phyloP scores from a whole-genome alignment of 2,329 filamentous ascomycete genomes.

The Fusarium sp. region DNA sequence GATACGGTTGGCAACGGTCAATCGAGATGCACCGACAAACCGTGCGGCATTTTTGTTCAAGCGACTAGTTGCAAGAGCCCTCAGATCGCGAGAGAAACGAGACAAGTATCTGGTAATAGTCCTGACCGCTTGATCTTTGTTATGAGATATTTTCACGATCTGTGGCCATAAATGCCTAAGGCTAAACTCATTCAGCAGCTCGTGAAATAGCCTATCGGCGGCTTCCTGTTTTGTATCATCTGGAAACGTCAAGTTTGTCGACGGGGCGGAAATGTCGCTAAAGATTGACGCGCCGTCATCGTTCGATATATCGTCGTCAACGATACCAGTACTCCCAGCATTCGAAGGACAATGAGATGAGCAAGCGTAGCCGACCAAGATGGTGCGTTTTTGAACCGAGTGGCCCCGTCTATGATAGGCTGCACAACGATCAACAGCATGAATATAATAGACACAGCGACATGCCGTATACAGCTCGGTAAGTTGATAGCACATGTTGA shows the following conservation, averaged over 20 bases:
- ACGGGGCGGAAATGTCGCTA: background rate
- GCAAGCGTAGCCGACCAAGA: conserved; percentile 85
- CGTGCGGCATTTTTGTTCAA: background rate
- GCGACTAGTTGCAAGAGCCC: background rate
- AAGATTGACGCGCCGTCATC: background rate
- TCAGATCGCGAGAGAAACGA: background rate
- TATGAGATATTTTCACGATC: background rate
- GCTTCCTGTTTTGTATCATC: background rate
- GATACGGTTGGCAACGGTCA: background rate
- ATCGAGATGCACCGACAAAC: background rate
- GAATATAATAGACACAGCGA: conserved; percentile 77
- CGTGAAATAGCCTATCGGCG: background rate
- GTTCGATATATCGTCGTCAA: background rate
- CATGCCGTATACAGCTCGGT: background rate
- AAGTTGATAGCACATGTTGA: background rate
- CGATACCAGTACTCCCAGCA: background rate
- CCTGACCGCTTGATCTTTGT: background rate
- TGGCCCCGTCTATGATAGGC: conserved; percentile 79
- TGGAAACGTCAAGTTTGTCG: background rate
- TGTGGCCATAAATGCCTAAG: conserved; percentile 9
- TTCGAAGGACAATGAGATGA: conserved; percentile 1
- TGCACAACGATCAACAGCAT: conserved; percentile 83
- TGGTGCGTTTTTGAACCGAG: conserved; percentile 74
- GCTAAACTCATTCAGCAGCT: background rate
- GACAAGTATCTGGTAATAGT: background rate